A percentile compares a stretch with the other conserved stretches of the same genome.
phyloP scores from a whole-genome alignment of 176 grass and related monocot genomes.

The Hyparrhenia diplandra region DNA sequence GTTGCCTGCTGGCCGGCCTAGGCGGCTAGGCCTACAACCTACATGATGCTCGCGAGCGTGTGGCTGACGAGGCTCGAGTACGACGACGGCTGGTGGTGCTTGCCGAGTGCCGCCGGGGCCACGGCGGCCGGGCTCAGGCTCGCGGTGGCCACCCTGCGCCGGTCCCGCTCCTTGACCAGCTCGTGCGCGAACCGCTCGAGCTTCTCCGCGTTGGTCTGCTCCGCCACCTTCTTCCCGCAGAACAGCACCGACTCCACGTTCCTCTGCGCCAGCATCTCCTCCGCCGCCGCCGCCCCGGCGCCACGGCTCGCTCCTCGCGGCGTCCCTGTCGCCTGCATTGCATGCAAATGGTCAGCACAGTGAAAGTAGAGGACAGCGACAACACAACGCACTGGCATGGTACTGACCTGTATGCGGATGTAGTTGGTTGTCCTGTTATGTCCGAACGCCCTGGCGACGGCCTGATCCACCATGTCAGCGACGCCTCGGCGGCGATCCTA shows the following conservation, averaged over 20 bases:
- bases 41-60: slow-evolving; percentile 72
- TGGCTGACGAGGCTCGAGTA: slow-evolving; percentile 77
- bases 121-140: neutral
- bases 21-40: slow-evolving; percentile 30
- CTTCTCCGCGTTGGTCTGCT: slow-evolving; percentile 84
- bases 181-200: slow-evolving; percentile 75
- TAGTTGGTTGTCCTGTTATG: slow-evolving; percentile 81
- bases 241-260: slow-evolving; percentile 84
- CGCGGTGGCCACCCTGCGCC: slow-evolving; percentile 40
- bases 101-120: neutral
- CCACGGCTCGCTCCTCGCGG: neutral
- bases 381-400: too few species aligned
- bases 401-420: slow-evolving; percentile 77
- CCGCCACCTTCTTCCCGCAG: slow-evolving; percentile 60
- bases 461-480: slow-evolving; percentile 94
- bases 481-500: slow-evolving; percentile 73
- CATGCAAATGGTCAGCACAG: neutral
- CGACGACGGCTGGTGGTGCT: slow-evolving; percentile 41
- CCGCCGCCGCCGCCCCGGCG: slow-evolving; percentile 25
- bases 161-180: slow-evolving; percentile 67
- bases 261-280: slow-evolving; percentile 75
- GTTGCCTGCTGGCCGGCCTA: neutral
- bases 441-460: slow-evolving; percentile 96
- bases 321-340: slow-evolving; percentile 22
- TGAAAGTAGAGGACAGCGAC: neutral